Evolutionary conservation across 2,329 filamentous ascomycete genomes (phyloP), one percentile per base, ranked within the genome.

Genomic region (Tolypocladium tropicale): DNA sequence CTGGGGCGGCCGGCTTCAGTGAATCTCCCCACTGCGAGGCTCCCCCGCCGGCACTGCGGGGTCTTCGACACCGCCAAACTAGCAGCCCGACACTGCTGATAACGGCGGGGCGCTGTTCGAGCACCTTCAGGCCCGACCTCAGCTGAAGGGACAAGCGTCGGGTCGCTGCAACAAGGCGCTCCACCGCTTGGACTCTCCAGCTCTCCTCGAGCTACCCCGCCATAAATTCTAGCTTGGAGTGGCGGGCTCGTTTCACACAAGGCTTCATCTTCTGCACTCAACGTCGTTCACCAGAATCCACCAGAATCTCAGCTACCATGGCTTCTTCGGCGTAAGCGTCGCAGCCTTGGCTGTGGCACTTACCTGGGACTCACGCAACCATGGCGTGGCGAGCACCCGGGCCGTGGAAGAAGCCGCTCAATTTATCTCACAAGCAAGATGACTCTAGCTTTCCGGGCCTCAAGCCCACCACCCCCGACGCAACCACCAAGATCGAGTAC

Each of bases 401-500:
- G 66, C 66, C 71, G 62, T 74, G 74, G 73, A 82, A 81, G 70
- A 74, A 74, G 70, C 73, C 76, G 62, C 64, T 68, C 60, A 72
- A 72, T 62, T 66, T 64, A 63, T 61, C 68, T 56, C 65, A 69
- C 61, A 73, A 73, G 52, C 72, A 74, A 61, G 70, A 76, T 70
- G 71, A 78, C 65, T 69, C 77, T 66, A 79, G 71, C 64, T 80
- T 80, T 62, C 77, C 80, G 57, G 79, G 76, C 59, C 74, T 81
- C 61, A 74, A 73, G 62, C 70, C 74, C 61, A 65, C 69, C 57
- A 72, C 72, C 62, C 68, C 73, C 58, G 69, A 75, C 57, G 63
- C 72, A 52, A 67, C 68, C 48, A 66, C 72, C 53, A 81, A 75
- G 62, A 79, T 80, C 18, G 76, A 91, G 67, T 95, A 96, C 74